Conservation (phyloP, 176 grass and related monocot genomes). For the Thinopyrum elongatum region DNA sequence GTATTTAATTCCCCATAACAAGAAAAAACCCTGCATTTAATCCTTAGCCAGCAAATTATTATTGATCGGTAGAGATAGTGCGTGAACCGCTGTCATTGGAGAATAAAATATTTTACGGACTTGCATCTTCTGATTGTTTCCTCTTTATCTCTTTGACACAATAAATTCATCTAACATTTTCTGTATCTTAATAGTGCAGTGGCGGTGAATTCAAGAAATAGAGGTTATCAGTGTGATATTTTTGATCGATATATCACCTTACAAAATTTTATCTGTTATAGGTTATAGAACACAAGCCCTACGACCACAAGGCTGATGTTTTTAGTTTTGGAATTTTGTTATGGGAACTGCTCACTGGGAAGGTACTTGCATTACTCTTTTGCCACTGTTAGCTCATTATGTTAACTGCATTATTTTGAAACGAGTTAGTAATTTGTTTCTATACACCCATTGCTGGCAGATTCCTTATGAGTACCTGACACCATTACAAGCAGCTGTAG, state of each 20-base stretch:
- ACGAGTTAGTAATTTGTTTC: constrained; percentile 17
- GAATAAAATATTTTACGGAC: neutral
- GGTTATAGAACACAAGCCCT: constrained; percentile 99
- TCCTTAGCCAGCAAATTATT: neutral
- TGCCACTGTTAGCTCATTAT: constrained; percentile 17
- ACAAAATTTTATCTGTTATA: constrained; percentile 26
- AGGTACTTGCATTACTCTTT: constrained; percentile 42
- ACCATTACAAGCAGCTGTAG: constrained; percentile 97
- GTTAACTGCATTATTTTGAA: constrained; percentile 19
- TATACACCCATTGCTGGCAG: constrained; percentile 43
- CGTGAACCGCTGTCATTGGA: neutral
- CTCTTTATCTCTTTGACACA: neutral
- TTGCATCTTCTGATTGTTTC: neutral
- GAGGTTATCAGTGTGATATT: neutral
- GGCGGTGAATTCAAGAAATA: neutral
- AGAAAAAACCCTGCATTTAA: neutral
- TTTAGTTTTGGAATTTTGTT: constrained; percentile 99
- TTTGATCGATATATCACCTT: neutral
- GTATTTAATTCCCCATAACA: neutral
- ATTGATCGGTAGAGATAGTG: neutral
- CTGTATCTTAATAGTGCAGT: neutral
- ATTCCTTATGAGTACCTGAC: constrained; percentile 96
- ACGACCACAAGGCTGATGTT: constrained; percentile 98
- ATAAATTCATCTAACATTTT: neutral
- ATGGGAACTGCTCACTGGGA: constrained; percentile 98